Conservation (phyloP, 2,329 filamentous ascomycete species). For the Botrytis hyacinthi region DNA sequence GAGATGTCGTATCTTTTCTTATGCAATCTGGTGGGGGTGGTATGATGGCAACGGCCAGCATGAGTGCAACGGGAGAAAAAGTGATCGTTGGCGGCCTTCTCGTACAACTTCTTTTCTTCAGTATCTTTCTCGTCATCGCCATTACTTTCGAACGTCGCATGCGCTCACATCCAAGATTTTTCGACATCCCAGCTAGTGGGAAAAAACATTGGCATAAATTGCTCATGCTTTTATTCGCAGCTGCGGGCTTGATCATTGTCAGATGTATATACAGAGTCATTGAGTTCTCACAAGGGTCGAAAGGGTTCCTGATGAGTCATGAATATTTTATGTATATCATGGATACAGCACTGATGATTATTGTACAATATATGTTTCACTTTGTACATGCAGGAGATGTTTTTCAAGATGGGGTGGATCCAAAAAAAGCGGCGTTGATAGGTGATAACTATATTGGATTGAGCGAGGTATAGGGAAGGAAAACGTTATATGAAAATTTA, state of each 20-base stretch:
- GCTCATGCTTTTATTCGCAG: constrained; percentile 43
- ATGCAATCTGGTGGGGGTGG: constrained; percentile 44
- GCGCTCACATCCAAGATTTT: background rate
- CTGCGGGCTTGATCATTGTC: constrained; percentile 47
- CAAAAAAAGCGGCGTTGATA: background rate
- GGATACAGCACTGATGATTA: constrained; percentile 46
- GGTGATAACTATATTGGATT: background rate
- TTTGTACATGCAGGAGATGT: constrained; percentile 40
- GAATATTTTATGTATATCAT: constrained; percentile 49
- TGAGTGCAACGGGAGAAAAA: background rate
- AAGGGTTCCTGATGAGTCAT: constrained; percentile 44
- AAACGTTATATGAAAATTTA: background rate
- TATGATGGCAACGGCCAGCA: constrained; percentile 24
- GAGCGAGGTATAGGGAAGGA: background rate
- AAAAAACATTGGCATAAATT: constrained; percentile 38
- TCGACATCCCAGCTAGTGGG: background rate
- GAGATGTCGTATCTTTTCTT: constrained; percentile 53
- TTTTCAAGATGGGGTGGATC: constrained; percentile 5
- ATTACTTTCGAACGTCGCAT: constrained; percentile 21
- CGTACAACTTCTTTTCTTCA: constrained; percentile 51
- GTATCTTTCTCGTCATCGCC: constrained; percentile 44
- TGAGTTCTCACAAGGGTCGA: constrained; percentile 47
- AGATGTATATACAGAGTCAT: constrained; percentile 48
- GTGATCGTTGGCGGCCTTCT: constrained; percentile 48
- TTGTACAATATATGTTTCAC: constrained; percentile 41